A percentile compares a stretch with the other conserved stretches of the same genome.
phyloP scores from a whole-genome alignment of 257 asterid genomes.

The Coffea canephora region DNA sequence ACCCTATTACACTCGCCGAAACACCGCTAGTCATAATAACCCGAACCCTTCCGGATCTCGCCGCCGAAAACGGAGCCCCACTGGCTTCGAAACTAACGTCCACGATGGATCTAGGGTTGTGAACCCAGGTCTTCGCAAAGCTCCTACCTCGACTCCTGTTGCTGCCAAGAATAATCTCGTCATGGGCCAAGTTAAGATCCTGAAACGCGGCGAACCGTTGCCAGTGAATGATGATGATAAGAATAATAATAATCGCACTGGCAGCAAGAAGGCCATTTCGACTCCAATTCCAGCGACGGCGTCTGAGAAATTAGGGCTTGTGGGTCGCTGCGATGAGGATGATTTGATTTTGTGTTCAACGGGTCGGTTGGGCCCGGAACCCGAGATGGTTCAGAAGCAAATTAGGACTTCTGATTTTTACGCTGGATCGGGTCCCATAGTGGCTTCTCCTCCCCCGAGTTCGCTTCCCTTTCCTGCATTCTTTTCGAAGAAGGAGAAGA shows the following conservation, averaged over 20 bases:
- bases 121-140: conserved; percentile 7
- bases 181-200: conserved; percentile 36
- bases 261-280: background rate
- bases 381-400: conserved; percentile 24
- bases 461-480: conserved; percentile 30
- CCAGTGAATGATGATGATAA: background rate
- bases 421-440: conserved; percentile 23
- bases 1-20: background rate
- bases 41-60: background rate
- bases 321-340: conserved; percentile 7
- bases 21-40: background rate
- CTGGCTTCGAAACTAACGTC: conserved; percentile 6
- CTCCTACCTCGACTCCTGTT: background rate
- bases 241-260: background rate
- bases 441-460: conserved; percentile 34
- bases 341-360: conserved; percentile 23
- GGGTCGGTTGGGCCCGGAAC: conserved; percentile 35
- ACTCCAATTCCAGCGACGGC: background rate
- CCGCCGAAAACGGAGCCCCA: conserved; percentile 11
- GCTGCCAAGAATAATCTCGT: conserved; percentile 19
- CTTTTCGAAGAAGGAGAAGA: conserved; percentile 21
- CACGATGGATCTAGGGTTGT: conserved; percentile 2
- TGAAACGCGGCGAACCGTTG: conserved; percentile 32
- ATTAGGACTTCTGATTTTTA: conserved; percentile 25
- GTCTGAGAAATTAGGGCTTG: conserved; percentile 1